Conservation (phyloP, 768 basidiomycete genomes). For the Trametes coccinea region DNA sequence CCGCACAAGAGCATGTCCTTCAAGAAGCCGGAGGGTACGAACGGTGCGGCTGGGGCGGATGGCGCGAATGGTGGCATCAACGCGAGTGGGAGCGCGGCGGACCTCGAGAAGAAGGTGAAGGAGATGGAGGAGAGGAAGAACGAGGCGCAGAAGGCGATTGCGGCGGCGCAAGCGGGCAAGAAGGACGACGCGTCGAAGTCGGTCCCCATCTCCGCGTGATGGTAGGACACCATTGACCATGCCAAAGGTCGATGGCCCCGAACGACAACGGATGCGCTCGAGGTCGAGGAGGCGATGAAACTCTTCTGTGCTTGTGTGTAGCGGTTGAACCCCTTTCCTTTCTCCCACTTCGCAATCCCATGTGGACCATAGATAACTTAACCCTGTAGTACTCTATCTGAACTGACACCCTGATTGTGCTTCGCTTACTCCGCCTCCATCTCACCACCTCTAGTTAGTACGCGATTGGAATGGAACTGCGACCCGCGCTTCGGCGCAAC, state of each 20-base stretch:
- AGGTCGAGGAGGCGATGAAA: background rate
- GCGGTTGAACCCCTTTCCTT: background rate
- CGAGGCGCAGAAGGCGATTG: conserved; percentile 64
- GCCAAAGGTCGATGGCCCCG: background rate
- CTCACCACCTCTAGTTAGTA: too few species aligned
- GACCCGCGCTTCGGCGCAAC: too few species aligned
- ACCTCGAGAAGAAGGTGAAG: conserved; percentile 52
- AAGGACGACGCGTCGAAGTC: conserved; percentile 55
- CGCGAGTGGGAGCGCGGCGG: conserved; percentile 31
- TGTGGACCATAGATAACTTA: conserved; percentile 11
- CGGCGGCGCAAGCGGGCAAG: conserved; percentile 63
- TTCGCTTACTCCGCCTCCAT: too few species aligned
- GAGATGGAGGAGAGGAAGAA: conserved; percentile 67
- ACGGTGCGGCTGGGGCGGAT: conserved; percentile 26
- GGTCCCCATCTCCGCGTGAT: conserved; percentile 38
- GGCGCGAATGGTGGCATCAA: conserved; percentile 41
- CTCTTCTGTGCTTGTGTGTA: background rate
- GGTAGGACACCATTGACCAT: background rate
- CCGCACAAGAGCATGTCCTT: conserved; percentile 73
- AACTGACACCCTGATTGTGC: background rate
- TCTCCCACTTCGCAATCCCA: too few species aligned
- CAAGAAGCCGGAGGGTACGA: conserved; percentile 44
- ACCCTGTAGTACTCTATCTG: conserved; percentile 15
- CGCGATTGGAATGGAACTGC: too few species aligned
- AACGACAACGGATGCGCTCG: background rate